Base-by-base conservation (phyloP, 139 green algal species). In the Gonium pectorale region DNA sequence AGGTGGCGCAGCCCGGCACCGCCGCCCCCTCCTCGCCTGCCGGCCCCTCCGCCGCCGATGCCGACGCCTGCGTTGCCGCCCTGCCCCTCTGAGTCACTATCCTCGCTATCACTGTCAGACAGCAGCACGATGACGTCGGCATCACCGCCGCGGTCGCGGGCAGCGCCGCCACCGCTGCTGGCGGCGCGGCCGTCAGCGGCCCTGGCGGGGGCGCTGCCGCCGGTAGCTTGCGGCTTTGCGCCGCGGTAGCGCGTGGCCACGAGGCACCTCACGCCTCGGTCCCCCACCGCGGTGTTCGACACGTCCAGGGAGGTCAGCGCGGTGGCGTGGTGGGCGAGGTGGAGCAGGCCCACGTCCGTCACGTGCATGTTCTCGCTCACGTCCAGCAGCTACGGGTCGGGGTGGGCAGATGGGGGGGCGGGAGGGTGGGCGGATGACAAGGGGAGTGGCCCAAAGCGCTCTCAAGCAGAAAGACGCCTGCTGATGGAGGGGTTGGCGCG, bases 341-440 rank as follows among this genome's bases (percentile, higher is more conserved):
- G 75, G 41, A 71, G 43, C 60, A 83, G 59, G 1, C 75, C 75
- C 21, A 41, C 41, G 40, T 83, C 75, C 33, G 75, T 83, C 27
- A 83, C 75, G 75, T 62, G 38, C 15, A n/a, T n/a, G 40, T 41
- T 72, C 75, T 83, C 59, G 29, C 59, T 72, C 59, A 72, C 75
- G 24, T 83, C 75, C 59, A 83, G 21, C 22, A 49, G 41, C 75
- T 83, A n/a, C n/a, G n/a, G n/a, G n/a, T n/a, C 49, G 49, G 17
- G 49, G 49, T 26, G 49, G n/a, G n/a, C n/a, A n/a, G n/a, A n/a
- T n/a, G 49, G 17, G n/a, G n/a, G 46, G 46, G 11, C 11, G 46
- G 46, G 46, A 15, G 46, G 11, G 46, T 54, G 46, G 46, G 46
- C 46, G 11, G 46, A 15, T 11, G 11, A 15, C 46, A 15, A 54